Evolutionary conservation across 768 basidiomycete species (phyloP).

Genomic region (Cubamyces sp.): DNA sequence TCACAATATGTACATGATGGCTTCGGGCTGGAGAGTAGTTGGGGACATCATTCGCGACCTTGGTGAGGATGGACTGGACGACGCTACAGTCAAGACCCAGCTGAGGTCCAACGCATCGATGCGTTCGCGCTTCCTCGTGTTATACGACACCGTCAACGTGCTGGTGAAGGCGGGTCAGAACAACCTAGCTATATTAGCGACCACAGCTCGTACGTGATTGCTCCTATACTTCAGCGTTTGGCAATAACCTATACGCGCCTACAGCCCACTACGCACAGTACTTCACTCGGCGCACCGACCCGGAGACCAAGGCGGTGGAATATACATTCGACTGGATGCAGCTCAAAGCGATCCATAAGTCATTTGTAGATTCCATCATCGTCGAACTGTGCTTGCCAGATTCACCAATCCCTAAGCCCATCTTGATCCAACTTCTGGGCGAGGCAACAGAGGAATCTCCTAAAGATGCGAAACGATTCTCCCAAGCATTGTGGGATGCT

Average conservation of each 20-base stretch:
- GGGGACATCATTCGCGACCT: conserved; percentile 58
- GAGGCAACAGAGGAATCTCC: conserved; percentile 78
- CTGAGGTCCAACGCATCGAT: conserved; percentile 55
- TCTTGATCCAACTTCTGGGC: conserved; percentile 67
- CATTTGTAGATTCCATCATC: conserved; percentile 83
- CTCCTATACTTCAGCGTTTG: background rate
- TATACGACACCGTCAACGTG: conserved; percentile 64
- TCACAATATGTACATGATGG: conserved; percentile 81
- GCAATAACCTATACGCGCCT: background rate
- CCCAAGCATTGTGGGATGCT: conserved; percentile 80
- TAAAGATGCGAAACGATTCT: conserved; percentile 73
- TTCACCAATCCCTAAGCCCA: conserved; percentile 65
- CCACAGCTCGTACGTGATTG: conserved; percentile 61
- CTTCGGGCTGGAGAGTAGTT: conserved; percentile 84
- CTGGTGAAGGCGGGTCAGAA: conserved; percentile 66
- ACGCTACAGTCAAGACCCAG: conserved; percentile 53
- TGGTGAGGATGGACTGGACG: conserved; percentile 55
- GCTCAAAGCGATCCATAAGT: conserved; percentile 66
- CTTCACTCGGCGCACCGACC: conserved; percentile 54
- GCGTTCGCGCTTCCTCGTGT: conserved; percentile 60
- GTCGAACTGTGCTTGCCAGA: conserved; percentile 81
- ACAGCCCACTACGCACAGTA: conserved; percentile 74
- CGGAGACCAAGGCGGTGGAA: conserved; percentile 50
- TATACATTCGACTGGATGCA: conserved; percentile 68
- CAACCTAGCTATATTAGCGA: conserved; percentile 70